phyloP scores from a whole-genome alignment of 176 grass and related monocot species.

The Musa beccarii region DNA sequence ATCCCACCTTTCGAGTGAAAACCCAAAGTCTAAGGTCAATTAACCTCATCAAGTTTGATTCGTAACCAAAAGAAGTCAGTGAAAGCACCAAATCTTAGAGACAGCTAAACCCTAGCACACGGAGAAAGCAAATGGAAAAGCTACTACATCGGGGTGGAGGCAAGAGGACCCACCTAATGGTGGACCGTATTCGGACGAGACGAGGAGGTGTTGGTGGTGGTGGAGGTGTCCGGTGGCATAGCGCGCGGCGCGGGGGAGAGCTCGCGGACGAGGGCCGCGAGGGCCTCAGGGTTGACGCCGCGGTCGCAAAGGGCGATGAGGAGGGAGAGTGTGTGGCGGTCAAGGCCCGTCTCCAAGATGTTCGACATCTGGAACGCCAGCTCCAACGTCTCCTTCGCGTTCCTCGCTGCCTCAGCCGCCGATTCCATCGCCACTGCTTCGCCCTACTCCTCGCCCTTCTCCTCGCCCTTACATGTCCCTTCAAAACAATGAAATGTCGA shows the following conservation, averaged over 20 bases:
- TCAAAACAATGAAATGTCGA: too few species aligned
- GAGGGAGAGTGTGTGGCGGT: constrained; percentile 15
- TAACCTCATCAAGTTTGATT: too few species aligned
- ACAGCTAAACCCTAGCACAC: neutral
- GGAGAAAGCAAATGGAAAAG: neutral
- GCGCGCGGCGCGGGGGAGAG: neutral
- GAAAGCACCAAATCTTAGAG: too few species aligned
- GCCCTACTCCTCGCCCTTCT: neutral
- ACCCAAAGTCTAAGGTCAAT: neutral
- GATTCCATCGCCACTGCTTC: neutral
- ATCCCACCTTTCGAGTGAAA: neutral
- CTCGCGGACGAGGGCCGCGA: constrained; percentile 8
- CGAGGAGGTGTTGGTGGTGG: neutral
- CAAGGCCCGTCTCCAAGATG: constrained; percentile 14
- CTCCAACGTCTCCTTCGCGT: constrained; percentile 15
- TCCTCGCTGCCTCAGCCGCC: constrained; percentile 1
- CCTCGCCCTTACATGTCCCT: neutral
- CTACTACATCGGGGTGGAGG: neutral
- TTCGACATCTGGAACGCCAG: constrained; percentile 20
- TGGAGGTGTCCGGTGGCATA: neutral
- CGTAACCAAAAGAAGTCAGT: too few species aligned
- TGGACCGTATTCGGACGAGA: neutral
- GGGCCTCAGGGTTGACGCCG: constrained; percentile 11
- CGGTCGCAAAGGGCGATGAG: constrained; percentile 20
- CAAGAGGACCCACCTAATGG: neutral